Base-by-base conservation (phyloP, 257 asterid genomes). In the Linaria vulgaris region DNA sequence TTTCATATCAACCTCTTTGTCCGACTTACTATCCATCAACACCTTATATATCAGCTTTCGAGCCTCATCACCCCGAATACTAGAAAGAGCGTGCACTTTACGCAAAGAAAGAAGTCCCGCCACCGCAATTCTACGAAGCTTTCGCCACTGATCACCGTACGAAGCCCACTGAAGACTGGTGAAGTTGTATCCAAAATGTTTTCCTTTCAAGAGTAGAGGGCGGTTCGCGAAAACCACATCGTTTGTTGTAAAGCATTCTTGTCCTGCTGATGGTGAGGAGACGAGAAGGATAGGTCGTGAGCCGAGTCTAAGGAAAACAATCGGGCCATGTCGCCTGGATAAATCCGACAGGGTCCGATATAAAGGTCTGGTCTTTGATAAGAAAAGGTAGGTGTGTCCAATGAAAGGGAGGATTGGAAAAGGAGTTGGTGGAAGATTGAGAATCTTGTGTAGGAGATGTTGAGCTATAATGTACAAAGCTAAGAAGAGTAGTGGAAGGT, bases 211-310 rank as follows among this genome's bases (percentile, higher is more conserved):
- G 52, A 82, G 73, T 1, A 13, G 19, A 0, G 87, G 88, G 62
- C 86, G 76, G 58, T 80, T 84, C 22, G 91, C 95, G 69, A 87
- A 78, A 11, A 74, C 60, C 1, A 64, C 3, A 50, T 82, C 87
- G 75, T 86, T 74, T 44, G 55, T 62, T 69, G 87, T 53, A 53
- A 86, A 62, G 72, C 95, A 86, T 25, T 83, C 83, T 13, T 67
- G 80, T 1, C 70, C 85, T 0, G 79, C 68, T 0, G 79, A 59
- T 4, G 87, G 82, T 14, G 87, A 74, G n/a, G 89, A 82, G 8
- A 78, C 69, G 22, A 84, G 73, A 60, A 86, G 79, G 34, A 63
- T 76, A 4, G 78, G 84, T 5, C 77, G 82, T 50, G 85, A 69
- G 10, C 87, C 95, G 7, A 86, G 68, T 12, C 38, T 53, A 54